A percentile compares a stretch with the other conserved stretches of the same genome.
phyloP scores from a whole-genome alignment of 805 yeast species.

The Huiozyma naganishii region DNA sequence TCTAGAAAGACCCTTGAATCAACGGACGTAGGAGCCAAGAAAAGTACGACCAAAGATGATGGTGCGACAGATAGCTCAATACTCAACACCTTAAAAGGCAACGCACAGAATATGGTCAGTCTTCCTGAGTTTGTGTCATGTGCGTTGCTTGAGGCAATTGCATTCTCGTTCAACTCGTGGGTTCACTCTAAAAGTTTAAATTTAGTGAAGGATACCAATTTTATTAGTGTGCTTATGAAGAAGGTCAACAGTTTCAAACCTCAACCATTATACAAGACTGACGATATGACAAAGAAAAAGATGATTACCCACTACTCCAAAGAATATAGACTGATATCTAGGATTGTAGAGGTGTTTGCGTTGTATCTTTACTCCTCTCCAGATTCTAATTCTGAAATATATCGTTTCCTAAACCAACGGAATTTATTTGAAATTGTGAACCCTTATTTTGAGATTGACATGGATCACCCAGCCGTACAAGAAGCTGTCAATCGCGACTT shows the following conservation, averaged over 20 bases:
- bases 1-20: constrained; percentile 13
- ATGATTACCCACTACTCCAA: constrained; percentile 35
- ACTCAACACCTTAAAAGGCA: constrained; percentile 43
- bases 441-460: constrained; percentile 34
- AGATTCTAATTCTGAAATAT: constrained; percentile 33
- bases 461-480: constrained; percentile 38
- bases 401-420: constrained; percentile 30
- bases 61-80: constrained; percentile 31
- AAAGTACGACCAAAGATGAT: constrained; percentile 1
- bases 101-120: constrained; percentile 39
- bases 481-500: constrained; percentile 37
- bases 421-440: constrained; percentile 26
- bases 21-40: neutral
- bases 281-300: neutral
- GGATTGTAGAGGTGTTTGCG: constrained; percentile 67
- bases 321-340: constrained; percentile 48
- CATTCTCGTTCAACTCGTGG: constrained; percentile 73
- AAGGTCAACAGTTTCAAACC: constrained; percentile 30
- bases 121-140: constrained; percentile 56
- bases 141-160: constrained; percentile 59
- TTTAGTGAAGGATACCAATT: constrained; percentile 30
- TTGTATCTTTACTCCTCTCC: constrained; percentile 53
- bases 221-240: constrained; percentile 26
- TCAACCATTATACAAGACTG: neutral
- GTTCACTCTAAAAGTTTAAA: constrained; percentile 46